A percentile compares a stretch with the other conserved stretches of the same genome.
phyloP scores from a whole-genome alignment of 2,329 filamentous ascomycete genomes.

The Fusarium pseudograminearum region DNA sequence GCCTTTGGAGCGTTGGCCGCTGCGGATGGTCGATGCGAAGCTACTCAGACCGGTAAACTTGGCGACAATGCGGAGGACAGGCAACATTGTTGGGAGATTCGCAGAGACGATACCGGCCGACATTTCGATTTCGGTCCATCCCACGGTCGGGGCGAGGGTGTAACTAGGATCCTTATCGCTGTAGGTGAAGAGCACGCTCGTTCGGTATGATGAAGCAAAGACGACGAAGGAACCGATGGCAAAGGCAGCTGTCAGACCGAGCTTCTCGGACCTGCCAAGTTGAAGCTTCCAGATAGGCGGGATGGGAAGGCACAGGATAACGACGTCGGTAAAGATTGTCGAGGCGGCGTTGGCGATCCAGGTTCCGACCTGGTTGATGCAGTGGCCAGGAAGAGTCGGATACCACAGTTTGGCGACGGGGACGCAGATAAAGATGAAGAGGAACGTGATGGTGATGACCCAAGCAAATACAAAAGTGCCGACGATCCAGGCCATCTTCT shows the following conservation, averaged over 20 bases:
- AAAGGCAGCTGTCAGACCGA: slow-evolving; percentile 60
- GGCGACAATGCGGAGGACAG: slow-evolving; percentile 55
- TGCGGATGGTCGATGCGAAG: slow-evolving; percentile 29
- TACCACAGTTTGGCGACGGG: slow-evolving; percentile 64
- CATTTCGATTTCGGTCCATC: slow-evolving; percentile 63
- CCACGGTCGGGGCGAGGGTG: slow-evolving; percentile 59
- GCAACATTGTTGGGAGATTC: slow-evolving; percentile 64
- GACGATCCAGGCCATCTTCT: slow-evolving; percentile 56
- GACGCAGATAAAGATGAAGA: slow-evolving; percentile 65
- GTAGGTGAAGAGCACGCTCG: slow-evolving; percentile 61
- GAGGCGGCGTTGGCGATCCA: slow-evolving; percentile 64
- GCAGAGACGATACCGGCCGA: slow-evolving; percentile 65
- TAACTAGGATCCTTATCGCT: slow-evolving; percentile 56
- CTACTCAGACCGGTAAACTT: slow-evolving; percentile 56
- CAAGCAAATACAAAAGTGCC: slow-evolving; percentile 60
- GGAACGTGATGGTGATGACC: slow-evolving; percentile 61
- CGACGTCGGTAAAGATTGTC: slow-evolving; percentile 61
- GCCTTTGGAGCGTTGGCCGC: slow-evolving; percentile 43
- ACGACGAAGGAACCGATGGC: slow-evolving; percentile 61
- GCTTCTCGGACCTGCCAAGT: slow-evolving; percentile 56
- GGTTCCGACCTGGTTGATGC: slow-evolving; percentile 62
- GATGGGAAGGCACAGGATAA: slow-evolving; percentile 59
- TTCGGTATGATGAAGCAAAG: slow-evolving; percentile 63
- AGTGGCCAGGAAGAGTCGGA: slow-evolving; percentile 57
- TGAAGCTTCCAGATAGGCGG: slow-evolving; percentile 61